Base-by-base conservation (phyloP, 106 monocot species). In the Platanthera guangdongensis region DNA sequence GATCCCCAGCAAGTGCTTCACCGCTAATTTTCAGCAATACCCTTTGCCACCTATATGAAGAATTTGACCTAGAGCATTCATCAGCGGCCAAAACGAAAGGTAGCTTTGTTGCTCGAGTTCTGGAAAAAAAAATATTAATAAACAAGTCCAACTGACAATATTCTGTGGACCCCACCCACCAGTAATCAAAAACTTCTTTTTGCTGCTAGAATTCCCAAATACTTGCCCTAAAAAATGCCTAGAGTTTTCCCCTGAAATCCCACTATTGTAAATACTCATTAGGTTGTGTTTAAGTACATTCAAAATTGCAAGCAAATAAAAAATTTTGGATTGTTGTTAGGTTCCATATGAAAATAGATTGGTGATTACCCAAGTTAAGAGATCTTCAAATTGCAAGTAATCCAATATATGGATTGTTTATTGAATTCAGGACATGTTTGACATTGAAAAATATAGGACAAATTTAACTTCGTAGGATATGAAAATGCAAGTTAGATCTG, bases 11-110 rank as follows among this genome's bases (percentile, higher is more conserved):
- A 71, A 97, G 93, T 54, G 96, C 96, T 88, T 93, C 96, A 22
- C 96, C 93, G 49, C 96, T 97, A 64, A 97, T 91, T 89, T 97
- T 97, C 46, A 97, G 80, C 67, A 97, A 80, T 32, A 97, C 93
- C 77, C 96, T 93, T 65, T 82, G 81, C 96, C 96, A 97, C 80
- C 81, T 89, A 76, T 86, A 79, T 54, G 82, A 75, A 7, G 79
- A 74, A 49, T 80, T 88, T 28, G 57, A 67, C 74, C 73, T 77
- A 10, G 88, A 74, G n/a, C 13, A 79, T 80, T 84, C 86, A 15
- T 77, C 81, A 50, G 55, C 54, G 52, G 73, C 72, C n/a, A 80
- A 25, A 11, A 74, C 75, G 74, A 87, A 82, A 73, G 76, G 84
- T 15, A 21, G 72, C 47, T 47, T 48, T 47, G 47, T 70, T 47